Evolutionary conservation across 2,329 filamentous ascomycete genomes (phyloP).

Genomic region (Elsinoe necatrix): DNA sequence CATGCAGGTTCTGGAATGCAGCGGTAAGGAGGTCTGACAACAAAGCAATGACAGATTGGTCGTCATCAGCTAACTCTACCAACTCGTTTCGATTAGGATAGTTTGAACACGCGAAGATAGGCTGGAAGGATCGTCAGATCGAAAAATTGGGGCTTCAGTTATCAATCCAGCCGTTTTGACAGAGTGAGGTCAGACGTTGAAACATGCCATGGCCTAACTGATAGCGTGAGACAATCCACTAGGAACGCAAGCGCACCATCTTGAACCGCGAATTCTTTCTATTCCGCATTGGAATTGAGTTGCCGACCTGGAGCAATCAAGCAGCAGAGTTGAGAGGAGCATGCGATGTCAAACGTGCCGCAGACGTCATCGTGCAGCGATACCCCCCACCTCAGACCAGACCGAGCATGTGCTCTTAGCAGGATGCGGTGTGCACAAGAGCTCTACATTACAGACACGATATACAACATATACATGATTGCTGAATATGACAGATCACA

Average conservation of each 20-base stretch:
- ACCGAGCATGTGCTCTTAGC: neutral
- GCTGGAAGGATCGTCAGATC: conserved; percentile 8
- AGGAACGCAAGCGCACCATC: neutral
- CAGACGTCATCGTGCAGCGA: conserved; percentile 4
- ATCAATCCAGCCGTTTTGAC: conserved; percentile 9
- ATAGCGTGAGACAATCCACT: neutral
- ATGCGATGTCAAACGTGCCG: neutral
- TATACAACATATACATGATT: neutral
- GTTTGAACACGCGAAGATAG: neutral
- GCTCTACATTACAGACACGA: neutral
- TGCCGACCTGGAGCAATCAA: conserved; percentile 1
- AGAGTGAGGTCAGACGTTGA: conserved; percentile 7
- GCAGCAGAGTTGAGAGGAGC: conserved; percentile 3
- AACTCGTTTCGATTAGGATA: neutral
- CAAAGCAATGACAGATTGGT: conserved; percentile 3
- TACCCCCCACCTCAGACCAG: neutral
- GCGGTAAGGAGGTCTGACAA: conserved; percentile 7
- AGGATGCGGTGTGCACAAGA: neutral
- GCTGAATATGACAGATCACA: conserved; percentile 9
- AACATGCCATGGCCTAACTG: neutral
- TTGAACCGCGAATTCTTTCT: neutral
- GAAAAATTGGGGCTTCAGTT: neutral
- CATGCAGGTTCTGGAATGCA: neutral
- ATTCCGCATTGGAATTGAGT: neutral
- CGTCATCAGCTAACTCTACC: neutral